Conservation (phyloP, 768 basidiomycete genomes). For the Lactarius trivialis region DNA sequence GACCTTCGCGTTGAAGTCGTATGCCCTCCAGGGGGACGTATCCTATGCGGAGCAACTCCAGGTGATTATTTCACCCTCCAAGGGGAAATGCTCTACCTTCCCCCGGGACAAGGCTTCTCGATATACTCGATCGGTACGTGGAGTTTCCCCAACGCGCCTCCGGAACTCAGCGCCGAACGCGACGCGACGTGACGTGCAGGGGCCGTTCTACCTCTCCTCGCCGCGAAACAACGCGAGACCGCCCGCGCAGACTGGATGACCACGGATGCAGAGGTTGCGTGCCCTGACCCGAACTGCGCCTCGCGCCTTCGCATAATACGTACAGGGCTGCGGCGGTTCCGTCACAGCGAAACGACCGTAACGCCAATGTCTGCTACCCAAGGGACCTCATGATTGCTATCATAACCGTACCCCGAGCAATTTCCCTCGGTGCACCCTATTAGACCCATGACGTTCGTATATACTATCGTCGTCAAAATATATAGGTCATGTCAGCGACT, state of each 20-base stretch:
- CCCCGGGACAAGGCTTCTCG: slow-evolving; percentile 57
- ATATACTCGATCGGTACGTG: slow-evolving; percentile 56
- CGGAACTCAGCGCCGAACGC: not conserved
- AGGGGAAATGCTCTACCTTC: slow-evolving; percentile 59
- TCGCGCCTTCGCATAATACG: slow-evolving; percentile 48
- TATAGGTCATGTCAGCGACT: too few species aligned
- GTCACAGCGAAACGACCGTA: slow-evolving; percentile 47
- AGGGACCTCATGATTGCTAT: not conserved
- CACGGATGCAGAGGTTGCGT: slow-evolving; percentile 57
- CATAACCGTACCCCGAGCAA: not conserved
- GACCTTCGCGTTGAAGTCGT: slow-evolving; percentile 59
- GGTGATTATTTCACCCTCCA: slow-evolving; percentile 58
- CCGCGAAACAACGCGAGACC: slow-evolving; percentile 56
- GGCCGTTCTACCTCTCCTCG: slow-evolving; percentile 57
- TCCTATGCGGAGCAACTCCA: slow-evolving; percentile 57
- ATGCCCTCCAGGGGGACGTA: slow-evolving; percentile 49
- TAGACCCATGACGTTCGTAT: not conserved
- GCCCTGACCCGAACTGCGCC: slow-evolving; percentile 61
- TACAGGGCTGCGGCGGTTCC: slow-evolving; percentile 46
- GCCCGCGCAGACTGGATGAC: slow-evolving; percentile 42
- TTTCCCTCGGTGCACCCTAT: too few species aligned
- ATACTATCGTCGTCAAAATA: not conserved
- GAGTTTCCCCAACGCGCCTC: not conserved
- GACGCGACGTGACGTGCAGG: slow-evolving; percentile 31
- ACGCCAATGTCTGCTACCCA: slow-evolving; percentile 30